These are phyloP conservation scores for Salvia sclarea DNA, from an alignment of 305 asterid genomes.

Conservation along the genomic window DNA sequence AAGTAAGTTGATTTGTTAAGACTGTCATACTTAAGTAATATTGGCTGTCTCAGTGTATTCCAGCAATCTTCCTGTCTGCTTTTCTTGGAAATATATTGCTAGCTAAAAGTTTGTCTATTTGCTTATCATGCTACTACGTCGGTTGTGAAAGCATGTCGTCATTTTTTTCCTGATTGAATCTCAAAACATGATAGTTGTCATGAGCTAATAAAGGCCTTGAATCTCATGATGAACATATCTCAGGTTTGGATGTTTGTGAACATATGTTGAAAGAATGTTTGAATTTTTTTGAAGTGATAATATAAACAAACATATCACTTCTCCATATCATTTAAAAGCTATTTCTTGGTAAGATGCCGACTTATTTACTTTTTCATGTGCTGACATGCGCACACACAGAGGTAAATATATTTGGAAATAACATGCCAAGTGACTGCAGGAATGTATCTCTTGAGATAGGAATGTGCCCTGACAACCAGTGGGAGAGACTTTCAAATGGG, in stretches of 20 bases:
- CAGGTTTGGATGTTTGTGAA: conserved; percentile 12
- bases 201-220: conserved; percentile 13
- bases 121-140: conserved; percentile 1
- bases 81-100: background rate
- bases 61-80: conserved; percentile 3
- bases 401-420: background rate
- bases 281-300: background rate
- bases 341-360: conserved; percentile 11
- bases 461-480: conserved; percentile 70
- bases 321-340: conserved; percentile 6
- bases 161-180: background rate
- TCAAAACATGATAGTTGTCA: background rate
- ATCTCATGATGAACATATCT: background rate
- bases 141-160: background rate
- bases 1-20: conserved; percentile 53
- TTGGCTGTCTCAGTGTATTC: background rate
- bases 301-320: background rate
- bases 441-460: conserved; percentile 73
- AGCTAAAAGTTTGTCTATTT: background rate
- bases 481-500: conserved; percentile 77
- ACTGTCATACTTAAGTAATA: conserved; percentile 13
- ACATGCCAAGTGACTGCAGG: conserved; percentile 43
- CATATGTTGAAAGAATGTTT: background rate
- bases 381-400: background rate
- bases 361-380: background rate